Evolutionary conservation across 768 basidiomycete species (phyloP).

Genomic region (Lentinula sp.): DNA sequence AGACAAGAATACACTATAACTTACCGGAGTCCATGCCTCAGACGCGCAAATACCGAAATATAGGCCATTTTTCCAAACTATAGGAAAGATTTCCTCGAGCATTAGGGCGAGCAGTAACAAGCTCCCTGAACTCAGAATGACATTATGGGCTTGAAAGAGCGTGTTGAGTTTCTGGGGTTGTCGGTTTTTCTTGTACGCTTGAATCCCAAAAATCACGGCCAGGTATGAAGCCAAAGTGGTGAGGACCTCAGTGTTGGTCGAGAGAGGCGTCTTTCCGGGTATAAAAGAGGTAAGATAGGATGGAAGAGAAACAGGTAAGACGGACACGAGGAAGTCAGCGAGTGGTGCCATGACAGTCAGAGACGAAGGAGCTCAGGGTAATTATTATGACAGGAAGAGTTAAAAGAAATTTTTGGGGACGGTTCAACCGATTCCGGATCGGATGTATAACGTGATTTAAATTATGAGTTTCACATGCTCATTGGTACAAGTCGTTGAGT

Average conservation of each 20-base stretch:
- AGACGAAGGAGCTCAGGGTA: constrained; percentile 16
- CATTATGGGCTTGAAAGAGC: constrained; percentile 88
- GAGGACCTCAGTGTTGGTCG: constrained; percentile 71
- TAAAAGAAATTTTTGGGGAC: constrained; percentile 1
- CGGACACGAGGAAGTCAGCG: constrained; percentile 63
- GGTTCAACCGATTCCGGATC: neutral
- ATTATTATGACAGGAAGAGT: constrained; percentile 14
- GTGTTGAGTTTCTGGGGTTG: constrained; percentile 70
- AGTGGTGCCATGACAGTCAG: constrained; percentile 56
- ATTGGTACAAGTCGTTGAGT: neutral
- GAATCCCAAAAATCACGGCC: constrained; percentile 79
- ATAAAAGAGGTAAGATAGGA: constrained; percentile 58
- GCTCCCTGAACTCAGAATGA: constrained; percentile 81
- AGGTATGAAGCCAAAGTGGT: constrained; percentile 76
- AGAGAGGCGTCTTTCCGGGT: constrained; percentile 72
- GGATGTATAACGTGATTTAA: neutral
- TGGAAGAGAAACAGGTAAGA: constrained; percentile 55
- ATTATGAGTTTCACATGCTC: neutral
- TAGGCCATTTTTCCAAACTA: constrained; percentile 62
- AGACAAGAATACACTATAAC: constrained; percentile 22
- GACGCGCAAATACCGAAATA: constrained; percentile 76
- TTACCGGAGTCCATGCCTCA: constrained; percentile 81
- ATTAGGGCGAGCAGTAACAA: constrained; percentile 82
- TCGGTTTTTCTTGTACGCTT: constrained; percentile 76
- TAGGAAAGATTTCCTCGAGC: constrained; percentile 86